Base-by-base conservation (phyloP, 495 filamentous ascomycete genomes). In the Aspergillus ostianus region DNA sequence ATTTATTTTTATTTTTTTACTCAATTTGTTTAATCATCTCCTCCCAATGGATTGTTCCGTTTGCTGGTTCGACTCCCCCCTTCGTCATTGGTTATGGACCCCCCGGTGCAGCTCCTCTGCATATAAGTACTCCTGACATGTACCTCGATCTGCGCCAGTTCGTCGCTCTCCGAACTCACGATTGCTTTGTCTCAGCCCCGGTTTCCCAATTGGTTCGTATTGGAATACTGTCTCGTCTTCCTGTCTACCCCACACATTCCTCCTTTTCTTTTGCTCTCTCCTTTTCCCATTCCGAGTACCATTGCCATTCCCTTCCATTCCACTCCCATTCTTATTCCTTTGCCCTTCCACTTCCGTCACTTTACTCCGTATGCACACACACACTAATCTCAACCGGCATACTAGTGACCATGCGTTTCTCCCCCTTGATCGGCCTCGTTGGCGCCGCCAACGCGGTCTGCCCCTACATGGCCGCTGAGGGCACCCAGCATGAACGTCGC, bases 361-460 rank as follows among this genome's bases (percentile, higher is more conserved):
- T 20, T 44, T 56, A 5, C 5, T 55, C 18, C 17, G 8, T 45
- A 10, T 27, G 2, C 8, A 44, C 30, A 0, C 46, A 18, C 46
- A 48, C 20, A 48, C 46, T 48, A 18, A 48, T 48, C 20, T 48
- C 46, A 48, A 7, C 6, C 30, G 2, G 30, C 30, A 32, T 32
- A 21, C 32, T 8, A 52, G 51, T 51, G 54, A 63, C 17, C 45
- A 77, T 78, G 75, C 70, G 68, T 54, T 57, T 60, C 18, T 50
- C 70, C 23, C 57, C 55, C 23, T 63, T 78, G 30, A 47, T 70
- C 18, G 60, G 74, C 67, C 70, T 76, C 47, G 48, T 72, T 68
- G 72, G 73, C 67, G 55, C 73, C 51, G 70, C 73, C 69, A 68
- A 70, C 72, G 77, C 75, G 15, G 70, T 65, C 49, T 77, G 77